Base-by-base conservation (phyloP, 345 rosid genomes). In the Turritis glabra region DNA sequence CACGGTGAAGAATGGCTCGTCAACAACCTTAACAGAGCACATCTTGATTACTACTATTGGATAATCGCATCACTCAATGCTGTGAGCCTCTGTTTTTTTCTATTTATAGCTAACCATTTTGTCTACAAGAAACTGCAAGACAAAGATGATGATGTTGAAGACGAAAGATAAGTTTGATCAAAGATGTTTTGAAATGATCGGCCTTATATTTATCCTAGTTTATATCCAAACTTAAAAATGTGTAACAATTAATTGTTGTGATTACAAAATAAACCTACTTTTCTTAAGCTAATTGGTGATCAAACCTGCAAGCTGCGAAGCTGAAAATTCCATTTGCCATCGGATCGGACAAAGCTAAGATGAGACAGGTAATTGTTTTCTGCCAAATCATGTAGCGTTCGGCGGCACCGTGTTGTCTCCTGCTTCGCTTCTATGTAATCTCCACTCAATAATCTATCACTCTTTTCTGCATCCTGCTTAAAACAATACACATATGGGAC, bases 301-400 rank as follows among this genome's bases (percentile, higher is more conserved):
- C 37, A 63, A n/a, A 37, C 14, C 27, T 33, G 22, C 44, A 69
- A 69, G 43, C 52, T 41, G 32, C 26, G 18, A 43, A 56, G 46
- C 66, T 57, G 13, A 40, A 4, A 17, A 27, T 47, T 10, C 37
- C 33, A 58, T 50, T 48, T 63, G 66, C 53, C 71, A 48, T 72
- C 77, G 25, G 83, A 88, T 66, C 79, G 90, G 53, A 92, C 91
- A 76, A 82, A 90, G 79, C 84, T 77, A 25, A 95, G 93, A 14
- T 41, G 82, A 41, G 87, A 82, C 70, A 95, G 63, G 82, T 92
- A 95, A 77, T 86, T 85, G 79, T 81, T 85, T 82, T 88, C 97
- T 17, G 97, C 97, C 79, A 95, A 89, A 79, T 95, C 99, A 80
- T 95, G 98, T 2, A 92, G 73, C 5, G 98, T 76, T 6, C 92